phyloP scores from a whole-genome alignment of 2,329 filamentous ascomycete species.

The Penicillium sp. region DNA sequence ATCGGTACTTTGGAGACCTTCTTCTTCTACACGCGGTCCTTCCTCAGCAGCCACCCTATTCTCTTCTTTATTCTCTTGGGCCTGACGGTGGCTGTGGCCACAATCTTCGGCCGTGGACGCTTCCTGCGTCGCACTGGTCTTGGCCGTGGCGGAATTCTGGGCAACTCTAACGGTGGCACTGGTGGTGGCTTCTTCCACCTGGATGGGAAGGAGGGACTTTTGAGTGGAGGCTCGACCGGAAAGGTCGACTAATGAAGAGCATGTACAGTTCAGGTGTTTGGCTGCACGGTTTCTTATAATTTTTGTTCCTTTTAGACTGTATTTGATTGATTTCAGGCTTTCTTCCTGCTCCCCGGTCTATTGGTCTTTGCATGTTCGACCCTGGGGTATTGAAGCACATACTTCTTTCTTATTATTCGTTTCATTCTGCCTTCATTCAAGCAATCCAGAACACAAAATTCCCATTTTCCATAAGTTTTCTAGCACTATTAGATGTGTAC shows the following conservation, averaged over 20 bases:
- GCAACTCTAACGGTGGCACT: constrained; percentile 33
- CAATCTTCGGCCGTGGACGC: constrained; percentile 36
- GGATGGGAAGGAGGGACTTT: constrained; percentile 49
- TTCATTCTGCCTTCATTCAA: constrained; percentile 2
- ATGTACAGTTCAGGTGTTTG: constrained; percentile 36
- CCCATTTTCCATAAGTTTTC: neutral
- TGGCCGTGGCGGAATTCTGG: constrained; percentile 37
- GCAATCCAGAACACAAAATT: neutral
- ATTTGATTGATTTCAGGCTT: constrained; percentile 23
- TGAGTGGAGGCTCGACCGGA: constrained; percentile 44
- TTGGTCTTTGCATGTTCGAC: constrained; percentile 21
- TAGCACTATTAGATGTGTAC: neutral
- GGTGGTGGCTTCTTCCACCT: constrained; percentile 48
- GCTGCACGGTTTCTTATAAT: constrained; percentile 22
- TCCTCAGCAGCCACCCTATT: constrained; percentile 45
- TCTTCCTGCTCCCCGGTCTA: constrained; percentile 8
- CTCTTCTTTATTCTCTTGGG: constrained; percentile 43
- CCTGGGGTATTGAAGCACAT: constrained; percentile 22
- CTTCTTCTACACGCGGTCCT: constrained; percentile 47
- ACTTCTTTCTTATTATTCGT: constrained; percentile 15
- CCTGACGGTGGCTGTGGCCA: constrained; percentile 33
- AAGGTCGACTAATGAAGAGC: constrained; percentile 47
- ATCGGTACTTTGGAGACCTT: constrained; percentile 48
- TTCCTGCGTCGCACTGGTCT: constrained; percentile 27
- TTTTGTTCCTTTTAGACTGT: constrained; percentile 21